phyloP scores from a whole-genome alignment of 805 yeast species.

The Saturnispora dispora region DNA sequence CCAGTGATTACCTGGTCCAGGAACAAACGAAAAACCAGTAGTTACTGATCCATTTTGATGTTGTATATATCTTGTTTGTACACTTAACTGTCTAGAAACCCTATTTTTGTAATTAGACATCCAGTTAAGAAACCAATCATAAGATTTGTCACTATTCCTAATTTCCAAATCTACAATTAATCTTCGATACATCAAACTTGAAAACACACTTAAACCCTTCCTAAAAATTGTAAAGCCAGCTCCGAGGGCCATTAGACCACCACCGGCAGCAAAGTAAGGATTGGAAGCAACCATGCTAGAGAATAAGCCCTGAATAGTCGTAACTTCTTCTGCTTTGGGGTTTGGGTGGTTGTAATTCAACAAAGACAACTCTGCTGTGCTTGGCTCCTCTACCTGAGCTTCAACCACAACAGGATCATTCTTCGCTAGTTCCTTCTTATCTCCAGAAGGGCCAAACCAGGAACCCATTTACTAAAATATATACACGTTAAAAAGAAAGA shows the following conservation, averaged over 20 bases:
- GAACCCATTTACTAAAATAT: neutral
- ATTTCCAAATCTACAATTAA: slow-evolving; percentile 87
- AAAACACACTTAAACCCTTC: slow-evolving; percentile 52
- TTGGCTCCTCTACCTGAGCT: slow-evolving; percentile 9
- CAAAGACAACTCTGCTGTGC: slow-evolving; percentile 39
- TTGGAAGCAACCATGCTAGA: slow-evolving; percentile 40
- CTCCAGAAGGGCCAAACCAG: slow-evolving; percentile 4
- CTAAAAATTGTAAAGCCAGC: slow-evolving; percentile 75
- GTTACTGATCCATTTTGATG: slow-evolving; percentile 89
- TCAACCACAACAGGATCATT: neutral
- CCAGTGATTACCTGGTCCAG: slow-evolving; percentile 95
- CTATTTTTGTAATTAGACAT: slow-evolving; percentile 77
- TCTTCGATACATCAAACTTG: slow-evolving; percentile 68
- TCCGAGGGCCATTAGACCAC: slow-evolving; percentile 94
- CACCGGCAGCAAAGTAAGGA: slow-evolving; percentile 98
- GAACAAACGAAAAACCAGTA: slow-evolving; percentile 84
- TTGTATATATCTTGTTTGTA: slow-evolving; percentile 76
- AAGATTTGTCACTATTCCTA: slow-evolving; percentile 86
- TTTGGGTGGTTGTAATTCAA: slow-evolving; percentile 22
- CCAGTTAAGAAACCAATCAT: slow-evolving; percentile 94
- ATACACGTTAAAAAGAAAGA: neutral
- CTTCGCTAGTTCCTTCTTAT: neutral
- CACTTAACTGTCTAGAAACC: slow-evolving; percentile 75
- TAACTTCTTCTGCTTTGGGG: neutral
- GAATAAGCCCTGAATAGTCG: neutral